These are phyloP conservation scores for Tolypocladium inflatum DNA, from an alignment of 2,329 filamentous ascomycete genomes.

Conservation along the genomic window DNA sequence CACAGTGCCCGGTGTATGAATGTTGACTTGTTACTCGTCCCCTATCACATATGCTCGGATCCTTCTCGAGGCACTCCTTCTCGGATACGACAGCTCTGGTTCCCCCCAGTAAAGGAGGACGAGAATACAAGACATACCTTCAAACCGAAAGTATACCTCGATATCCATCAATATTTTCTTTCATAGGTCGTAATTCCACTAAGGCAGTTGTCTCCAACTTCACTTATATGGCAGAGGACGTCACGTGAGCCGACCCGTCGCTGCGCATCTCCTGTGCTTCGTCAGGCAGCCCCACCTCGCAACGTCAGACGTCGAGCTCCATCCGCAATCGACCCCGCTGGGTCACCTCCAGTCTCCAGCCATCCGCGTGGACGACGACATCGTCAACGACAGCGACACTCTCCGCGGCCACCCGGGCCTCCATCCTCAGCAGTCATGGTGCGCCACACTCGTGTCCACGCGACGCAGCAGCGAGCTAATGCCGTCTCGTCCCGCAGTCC, in stretches of 20 bases:
- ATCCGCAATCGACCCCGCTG: not conserved
- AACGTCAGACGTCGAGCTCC: slow-evolving; percentile 4
- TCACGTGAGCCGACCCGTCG: not conserved
- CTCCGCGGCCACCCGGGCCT: slow-evolving; percentile 1
- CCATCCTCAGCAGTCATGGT: slow-evolving; percentile 3
- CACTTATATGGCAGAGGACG: not conserved
- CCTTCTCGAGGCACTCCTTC: no score
- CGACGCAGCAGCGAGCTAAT: not conserved
- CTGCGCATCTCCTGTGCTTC: not conserved
- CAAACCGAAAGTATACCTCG: not conserved
- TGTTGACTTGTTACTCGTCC: not conserved
- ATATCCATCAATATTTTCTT: not conserved
- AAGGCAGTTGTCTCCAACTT: not conserved
- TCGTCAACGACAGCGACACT: slow-evolving; percentile 1
- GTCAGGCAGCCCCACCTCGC: slow-evolving; percentile 1
- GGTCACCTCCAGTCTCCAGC: not conserved
- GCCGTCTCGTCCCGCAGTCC: slow-evolving; percentile 44
- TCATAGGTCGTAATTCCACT: not conserved
- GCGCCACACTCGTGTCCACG: not conserved
- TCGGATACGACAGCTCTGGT: no score
- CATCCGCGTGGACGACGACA: not conserved
- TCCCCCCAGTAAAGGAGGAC: no score
- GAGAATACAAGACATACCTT: not conserved
- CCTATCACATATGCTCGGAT: not conserved
- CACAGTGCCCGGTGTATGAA: not conserved